Percentiles rank a stretch among this genome's conserved stretches.
Conservation (phyloP, 805 yeast genomes). For the Candida jianshihensis region DNA sequence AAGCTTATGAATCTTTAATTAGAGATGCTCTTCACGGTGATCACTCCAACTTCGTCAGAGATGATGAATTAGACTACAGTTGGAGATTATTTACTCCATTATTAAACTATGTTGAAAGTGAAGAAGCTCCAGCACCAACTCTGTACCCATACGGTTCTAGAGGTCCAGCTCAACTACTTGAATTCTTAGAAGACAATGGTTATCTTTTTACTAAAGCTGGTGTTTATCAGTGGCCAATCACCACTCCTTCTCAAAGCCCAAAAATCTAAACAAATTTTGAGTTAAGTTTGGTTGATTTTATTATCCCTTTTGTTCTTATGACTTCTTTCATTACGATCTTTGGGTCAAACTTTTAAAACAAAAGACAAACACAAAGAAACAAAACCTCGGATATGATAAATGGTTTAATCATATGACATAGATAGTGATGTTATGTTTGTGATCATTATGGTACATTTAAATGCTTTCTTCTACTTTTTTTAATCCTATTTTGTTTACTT, state of each 20-base stretch:
- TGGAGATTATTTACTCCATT: slow-evolving; percentile 94
- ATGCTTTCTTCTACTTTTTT: background rate
- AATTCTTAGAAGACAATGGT: slow-evolving; percentile 62
- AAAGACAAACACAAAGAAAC: background rate
- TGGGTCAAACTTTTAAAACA: too few relatives aligned
- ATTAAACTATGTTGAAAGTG: slow-evolving; percentile 69
- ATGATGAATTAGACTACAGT: slow-evolving; percentile 89
- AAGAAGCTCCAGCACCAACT: slow-evolving; percentile 57
- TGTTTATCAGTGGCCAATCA: slow-evolving; percentile 87
- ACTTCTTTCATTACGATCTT: background rate
- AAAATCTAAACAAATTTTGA: slow-evolving; percentile 3
- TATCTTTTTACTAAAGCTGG: slow-evolving; percentile 59
- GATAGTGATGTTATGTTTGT: background rate
- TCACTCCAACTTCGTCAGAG: slow-evolving; percentile 96
- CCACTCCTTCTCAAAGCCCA: slow-evolving; percentile 34
- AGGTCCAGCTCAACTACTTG: slow-evolving; percentile 66
- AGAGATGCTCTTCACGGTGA: slow-evolving; percentile 87
- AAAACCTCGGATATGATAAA: too few relatives aligned
- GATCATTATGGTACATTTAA: too few relatives aligned
- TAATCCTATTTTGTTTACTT: background rate
- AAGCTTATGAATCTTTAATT: slow-evolving; percentile 93
- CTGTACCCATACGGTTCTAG: slow-evolving; percentile 84
- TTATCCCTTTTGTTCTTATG: background rate
- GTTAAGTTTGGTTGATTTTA: background rate
- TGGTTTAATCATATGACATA: too few relatives aligned